phyloP scores from a whole-genome alignment of 1,284 basidiomycete genomes.

The Spongiforma sp. region DNA sequence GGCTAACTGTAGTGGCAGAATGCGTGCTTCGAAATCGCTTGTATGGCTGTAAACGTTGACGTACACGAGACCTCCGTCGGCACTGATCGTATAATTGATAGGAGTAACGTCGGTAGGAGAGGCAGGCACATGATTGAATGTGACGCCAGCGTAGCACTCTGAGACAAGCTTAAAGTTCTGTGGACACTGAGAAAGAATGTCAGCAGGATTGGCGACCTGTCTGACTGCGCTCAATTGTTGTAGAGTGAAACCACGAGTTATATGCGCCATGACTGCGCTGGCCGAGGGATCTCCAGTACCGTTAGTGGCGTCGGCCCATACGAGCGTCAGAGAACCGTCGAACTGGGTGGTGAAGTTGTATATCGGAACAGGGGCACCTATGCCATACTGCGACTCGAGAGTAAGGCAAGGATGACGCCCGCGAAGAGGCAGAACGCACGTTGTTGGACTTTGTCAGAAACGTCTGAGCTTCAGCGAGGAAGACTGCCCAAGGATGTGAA shows the following conservation, averaged over 20 bases:
- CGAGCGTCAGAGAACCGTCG: constrained; percentile 55
- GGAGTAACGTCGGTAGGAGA: constrained; percentile 40
- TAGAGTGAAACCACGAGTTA: constrained; percentile 55
- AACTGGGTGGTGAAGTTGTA: constrained; percentile 54
- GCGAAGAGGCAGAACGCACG: constrained; percentile 20
- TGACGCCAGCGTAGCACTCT: constrained; percentile 73
- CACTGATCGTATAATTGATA: constrained; percentile 74
- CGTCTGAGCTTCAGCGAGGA: constrained; percentile 66
- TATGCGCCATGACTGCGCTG: constrained; percentile 58
- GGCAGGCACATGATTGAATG: constrained; percentile 64
- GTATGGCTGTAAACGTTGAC: constrained; percentile 69
- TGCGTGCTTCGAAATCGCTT: constrained; percentile 71
- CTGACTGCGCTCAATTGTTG: constrained; percentile 51
- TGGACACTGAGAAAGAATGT: constrained; percentile 65
- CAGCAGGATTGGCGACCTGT: constrained; percentile 50
- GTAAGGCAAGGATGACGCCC: constrained; percentile 5
- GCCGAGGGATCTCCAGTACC: constrained; percentile 56
- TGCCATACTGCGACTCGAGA: constrained; percentile 54
- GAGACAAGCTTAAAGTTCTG: constrained; percentile 77
- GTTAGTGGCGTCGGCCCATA: constrained; percentile 70
- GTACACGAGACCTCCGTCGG: constrained; percentile 66
- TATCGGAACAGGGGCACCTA: constrained; percentile 61
- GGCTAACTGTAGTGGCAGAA: constrained; percentile 80
- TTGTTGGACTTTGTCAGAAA: constrained; percentile 57
- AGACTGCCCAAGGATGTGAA: constrained; percentile 41